These are phyloP conservation scores for Taphrina sp. DNA, from an alignment of 1,139 yeast genomes.

Conservation along the genomic window DNA sequence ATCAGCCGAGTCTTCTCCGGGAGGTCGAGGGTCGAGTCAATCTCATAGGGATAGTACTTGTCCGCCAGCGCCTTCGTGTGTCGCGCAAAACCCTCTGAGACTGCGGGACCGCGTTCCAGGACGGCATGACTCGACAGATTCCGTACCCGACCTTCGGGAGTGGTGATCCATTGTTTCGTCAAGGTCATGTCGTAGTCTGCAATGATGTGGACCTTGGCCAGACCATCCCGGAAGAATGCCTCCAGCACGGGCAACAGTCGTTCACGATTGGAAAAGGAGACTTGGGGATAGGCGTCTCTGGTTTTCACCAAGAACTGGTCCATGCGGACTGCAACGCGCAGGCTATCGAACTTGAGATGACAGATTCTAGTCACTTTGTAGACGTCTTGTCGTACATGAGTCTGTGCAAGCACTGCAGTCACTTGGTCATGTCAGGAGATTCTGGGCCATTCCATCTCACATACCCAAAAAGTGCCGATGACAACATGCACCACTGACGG, in stretches of 20 bases:
- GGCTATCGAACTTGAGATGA: too few species aligned
- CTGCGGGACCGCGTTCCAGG: slow-evolving; percentile 23
- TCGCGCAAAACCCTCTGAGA: slow-evolving; percentile 7
- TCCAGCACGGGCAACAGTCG: not conserved
- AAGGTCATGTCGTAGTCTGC: slow-evolving; percentile 32
- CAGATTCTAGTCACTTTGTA: too few species aligned
- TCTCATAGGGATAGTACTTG: slow-evolving; percentile 23
- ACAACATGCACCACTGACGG: too few species aligned
- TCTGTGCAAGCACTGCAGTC: too few species aligned
- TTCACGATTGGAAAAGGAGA: not conserved
- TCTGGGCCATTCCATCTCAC: too few species aligned
- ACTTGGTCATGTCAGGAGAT: too few species aligned
- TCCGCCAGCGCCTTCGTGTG: slow-evolving; percentile 17
- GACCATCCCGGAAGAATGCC: not conserved
- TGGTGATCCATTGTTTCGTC: slow-evolving; percentile 29
- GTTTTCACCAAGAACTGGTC: not conserved
- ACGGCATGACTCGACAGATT: slow-evolving; percentile 29
- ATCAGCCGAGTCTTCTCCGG: slow-evolving; percentile 17
- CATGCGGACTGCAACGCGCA: too few species aligned
- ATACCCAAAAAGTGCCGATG: too few species aligned
- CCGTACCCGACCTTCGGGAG: slow-evolving; percentile 2
- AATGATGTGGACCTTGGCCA: slow-evolving; percentile 9
- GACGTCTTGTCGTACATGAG: too few species aligned
- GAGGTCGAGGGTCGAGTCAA: slow-evolving; percentile 8
- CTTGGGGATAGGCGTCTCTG: not conserved